Evolutionary conservation across 192 early-diverging fungal species (phyloP).

Genomic region (Mortierella alpina): DNA sequence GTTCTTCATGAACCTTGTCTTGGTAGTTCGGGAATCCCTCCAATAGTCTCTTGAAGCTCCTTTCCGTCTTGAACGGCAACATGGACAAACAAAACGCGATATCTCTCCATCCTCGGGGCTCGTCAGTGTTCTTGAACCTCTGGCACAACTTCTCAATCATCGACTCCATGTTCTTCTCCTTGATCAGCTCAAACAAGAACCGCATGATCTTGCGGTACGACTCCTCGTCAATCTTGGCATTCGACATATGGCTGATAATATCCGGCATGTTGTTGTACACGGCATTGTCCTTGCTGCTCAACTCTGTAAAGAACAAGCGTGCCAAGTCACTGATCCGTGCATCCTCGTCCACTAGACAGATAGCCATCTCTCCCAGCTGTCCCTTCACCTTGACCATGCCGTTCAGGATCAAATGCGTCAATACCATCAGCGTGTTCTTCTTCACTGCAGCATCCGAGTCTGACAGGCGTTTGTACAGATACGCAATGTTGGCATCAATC

Average conservation of each 20-base stretch:
- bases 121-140: constrained; percentile 86
- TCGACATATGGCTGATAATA: constrained; percentile 94
- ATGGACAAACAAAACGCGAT: constrained; percentile 93
- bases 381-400: constrained; percentile 99
- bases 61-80: constrained; percentile 89
- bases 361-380: constrained; percentile 98
- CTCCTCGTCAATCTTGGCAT: constrained; percentile 80
- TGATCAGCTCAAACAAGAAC: constrained; percentile 95
- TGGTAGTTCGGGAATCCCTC: constrained; percentile 89
- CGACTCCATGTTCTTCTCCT: constrained; percentile 95
- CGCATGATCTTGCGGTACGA: constrained; percentile 92
- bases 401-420: constrained; percentile 97
- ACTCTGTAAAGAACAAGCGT: constrained; percentile 95
- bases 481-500: constrained; percentile 96
- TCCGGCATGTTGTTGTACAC: constrained; percentile 99
- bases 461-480: constrained; percentile 91
- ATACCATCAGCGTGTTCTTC: constrained; percentile 98
- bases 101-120: constrained; percentile 88
- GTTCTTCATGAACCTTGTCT: constrained; percentile 90
- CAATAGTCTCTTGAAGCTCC: constrained; percentile 84
- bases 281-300: constrained; percentile 96
- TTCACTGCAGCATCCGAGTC: constrained; percentile 87
- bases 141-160: constrained; percentile 97
- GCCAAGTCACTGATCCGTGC: constrained; percentile 90
- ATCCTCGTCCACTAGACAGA: constrained; percentile 92